phyloP scores from a whole-genome alignment of 805 yeast genomes.

The Hanseniaspora nectarophila region DNA sequence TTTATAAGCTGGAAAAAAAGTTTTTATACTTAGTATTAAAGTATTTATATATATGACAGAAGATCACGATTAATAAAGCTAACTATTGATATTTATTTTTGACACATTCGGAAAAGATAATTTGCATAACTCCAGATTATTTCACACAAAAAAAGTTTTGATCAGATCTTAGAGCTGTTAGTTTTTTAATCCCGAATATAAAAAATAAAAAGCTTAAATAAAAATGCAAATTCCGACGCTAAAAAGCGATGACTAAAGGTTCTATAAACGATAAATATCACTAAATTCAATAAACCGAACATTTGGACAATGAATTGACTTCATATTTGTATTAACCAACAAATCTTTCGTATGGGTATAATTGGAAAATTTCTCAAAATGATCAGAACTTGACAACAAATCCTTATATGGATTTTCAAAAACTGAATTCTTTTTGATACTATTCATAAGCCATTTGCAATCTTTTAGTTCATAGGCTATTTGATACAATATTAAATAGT shows the following conservation, averaged over 20 bases:
- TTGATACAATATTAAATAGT: conserved; percentile 1
- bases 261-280: not conserved
- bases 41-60: too few relatives aligned
- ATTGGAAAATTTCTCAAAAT: not conserved
- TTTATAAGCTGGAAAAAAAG: too few relatives aligned
- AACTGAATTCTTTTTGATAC: not conserved
- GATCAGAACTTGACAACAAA: not conserved
- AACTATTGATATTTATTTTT: too few relatives aligned
- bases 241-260: not conserved
- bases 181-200: not conserved
- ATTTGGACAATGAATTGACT: not conserved
- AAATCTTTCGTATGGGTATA: not conserved
- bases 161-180: too few relatives aligned
- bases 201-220: not conserved
- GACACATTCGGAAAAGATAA: too few relatives aligned
- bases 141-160: too few relatives aligned
- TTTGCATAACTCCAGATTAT: too few relatives aligned
- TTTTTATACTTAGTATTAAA: too few relatives aligned
- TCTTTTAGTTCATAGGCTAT: not conserved
- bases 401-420: not conserved
- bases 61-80: too few relatives aligned
- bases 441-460: conserved; percentile 7
- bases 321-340: not conserved
- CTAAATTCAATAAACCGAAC: not conserved
- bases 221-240: not conserved